phyloP scores from a whole-genome alignment of 164 flowering plant genomes.

The Nymphaea thermarum region DNA sequence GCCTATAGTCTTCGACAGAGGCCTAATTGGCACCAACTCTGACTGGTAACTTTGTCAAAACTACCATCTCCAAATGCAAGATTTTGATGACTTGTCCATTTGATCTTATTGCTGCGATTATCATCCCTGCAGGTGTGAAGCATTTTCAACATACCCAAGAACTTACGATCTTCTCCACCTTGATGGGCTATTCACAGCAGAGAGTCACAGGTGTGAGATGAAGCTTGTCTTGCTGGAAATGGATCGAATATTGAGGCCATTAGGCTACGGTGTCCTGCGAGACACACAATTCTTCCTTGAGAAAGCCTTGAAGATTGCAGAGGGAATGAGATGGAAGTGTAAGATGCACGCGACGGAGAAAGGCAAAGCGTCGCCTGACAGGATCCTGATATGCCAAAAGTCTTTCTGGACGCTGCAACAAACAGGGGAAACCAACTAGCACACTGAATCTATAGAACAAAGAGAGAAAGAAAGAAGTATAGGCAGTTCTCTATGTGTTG shows the following conservation, averaged over 20 bases:
- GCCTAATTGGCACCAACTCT: not conserved
- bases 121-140: constrained; percentile 65
- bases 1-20: not conserved
- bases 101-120: not conserved
- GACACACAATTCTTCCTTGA: not conserved
- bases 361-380: not conserved
- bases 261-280: not conserved
- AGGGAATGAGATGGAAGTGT: not conserved
- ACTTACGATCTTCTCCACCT: constrained; percentile 86
- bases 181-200: not conserved
- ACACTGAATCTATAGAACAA: not conserved
- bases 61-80: not conserved
- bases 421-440: not conserved
- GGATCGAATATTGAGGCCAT: not conserved
- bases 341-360: not conserved
- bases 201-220: not conserved
- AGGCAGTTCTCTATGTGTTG: no score
- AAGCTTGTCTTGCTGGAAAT: not conserved
- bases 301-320: not conserved
- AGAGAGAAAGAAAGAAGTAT: no score
- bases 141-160: constrained; percentile 97
- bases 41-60: not conserved
- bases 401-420: not conserved
- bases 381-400: not conserved
- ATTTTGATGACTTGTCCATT: not conserved